A percentile compares a stretch with the other conserved stretches of the same genome.
phyloP scores from a whole-genome alignment of 192 early-diverging fungal genomes.

The Funneliformis geosporum region DNA sequence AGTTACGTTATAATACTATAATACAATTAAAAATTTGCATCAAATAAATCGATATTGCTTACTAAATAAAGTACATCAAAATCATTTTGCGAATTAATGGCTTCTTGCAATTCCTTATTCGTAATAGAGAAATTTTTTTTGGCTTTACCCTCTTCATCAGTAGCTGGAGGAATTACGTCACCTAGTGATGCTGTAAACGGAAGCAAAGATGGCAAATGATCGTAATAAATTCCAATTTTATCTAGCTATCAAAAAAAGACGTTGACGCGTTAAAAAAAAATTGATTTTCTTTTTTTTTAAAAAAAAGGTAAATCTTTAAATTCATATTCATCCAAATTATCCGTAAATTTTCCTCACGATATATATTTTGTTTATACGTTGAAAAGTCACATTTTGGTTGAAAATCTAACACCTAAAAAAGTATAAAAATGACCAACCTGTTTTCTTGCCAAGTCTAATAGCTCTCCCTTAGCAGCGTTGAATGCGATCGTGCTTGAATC shows the following conservation, averaged over 20 bases:
- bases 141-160: constrained; percentile 22
- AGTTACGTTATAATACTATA: not conserved
- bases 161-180: constrained; percentile 28
- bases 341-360: too few species aligned
- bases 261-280: not conserved
- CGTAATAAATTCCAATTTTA: constrained; percentile 64
- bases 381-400: too few species aligned
- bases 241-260: constrained; percentile 59
- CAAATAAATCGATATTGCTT: constrained; percentile 13
- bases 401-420: too few species aligned
- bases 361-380: too few species aligned
- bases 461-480: constrained; percentile 74
- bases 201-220: constrained; percentile 53
- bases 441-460: constrained; percentile 71
- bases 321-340: not conserved
- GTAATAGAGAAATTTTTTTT: constrained; percentile 54
- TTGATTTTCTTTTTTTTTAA: too few species aligned
- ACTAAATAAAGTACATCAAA: constrained; percentile 82
- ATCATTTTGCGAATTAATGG: constrained; percentile 51
- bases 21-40: not conserved
- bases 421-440: constrained; percentile 55
- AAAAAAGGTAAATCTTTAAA: not conserved
- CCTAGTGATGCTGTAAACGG: constrained; percentile 59
- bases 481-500: constrained; percentile 52
- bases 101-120: constrained; percentile 64